phyloP scores from a whole-genome alignment of 176 grass and related monocot species.

The Elaeis guineensis region DNA sequence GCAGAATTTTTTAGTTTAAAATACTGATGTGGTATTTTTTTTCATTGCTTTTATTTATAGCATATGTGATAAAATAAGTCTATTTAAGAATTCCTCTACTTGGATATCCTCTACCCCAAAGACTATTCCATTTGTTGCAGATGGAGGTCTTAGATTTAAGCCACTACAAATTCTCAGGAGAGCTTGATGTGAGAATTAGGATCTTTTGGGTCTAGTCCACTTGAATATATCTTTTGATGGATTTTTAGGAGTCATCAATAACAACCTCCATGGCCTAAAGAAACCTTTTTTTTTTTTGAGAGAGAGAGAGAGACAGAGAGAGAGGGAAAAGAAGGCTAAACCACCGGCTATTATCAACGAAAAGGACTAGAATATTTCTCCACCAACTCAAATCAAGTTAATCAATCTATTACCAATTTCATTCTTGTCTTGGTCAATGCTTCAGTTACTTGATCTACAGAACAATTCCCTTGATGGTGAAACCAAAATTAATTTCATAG shows the following conservation, averaged over 20 bases:
- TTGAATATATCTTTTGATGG: neutral
- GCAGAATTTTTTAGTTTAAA: too few species aligned
- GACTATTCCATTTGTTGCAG: neutral
- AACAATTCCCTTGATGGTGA: slow-evolving; percentile 1
- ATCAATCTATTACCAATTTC: neutral
- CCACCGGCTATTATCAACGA: too few species aligned
- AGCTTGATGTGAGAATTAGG: neutral
- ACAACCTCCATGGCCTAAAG: neutral
- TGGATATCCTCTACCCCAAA: neutral
- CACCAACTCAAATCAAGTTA: neutral
- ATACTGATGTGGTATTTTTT: too few species aligned
- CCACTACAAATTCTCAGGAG: neutral
- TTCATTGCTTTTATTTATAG: too few species aligned
- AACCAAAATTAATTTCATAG: neutral
- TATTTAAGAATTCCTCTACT: neutral
- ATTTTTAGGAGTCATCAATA: neutral
- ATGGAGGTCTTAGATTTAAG: neutral
- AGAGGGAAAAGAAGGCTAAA: too few species aligned
- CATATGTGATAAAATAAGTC: too few species aligned
- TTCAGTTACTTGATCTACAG: neutral
- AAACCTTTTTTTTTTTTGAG: too few species aligned
- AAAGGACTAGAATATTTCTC: too few species aligned
- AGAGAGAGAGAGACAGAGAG: too few species aligned
- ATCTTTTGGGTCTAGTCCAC: neutral
- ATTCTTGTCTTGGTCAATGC: neutral